Evolutionary conservation across 192 early-diverging fungal genomes (phyloP).

Genomic region (Paraglomus brasilianum): DNA sequence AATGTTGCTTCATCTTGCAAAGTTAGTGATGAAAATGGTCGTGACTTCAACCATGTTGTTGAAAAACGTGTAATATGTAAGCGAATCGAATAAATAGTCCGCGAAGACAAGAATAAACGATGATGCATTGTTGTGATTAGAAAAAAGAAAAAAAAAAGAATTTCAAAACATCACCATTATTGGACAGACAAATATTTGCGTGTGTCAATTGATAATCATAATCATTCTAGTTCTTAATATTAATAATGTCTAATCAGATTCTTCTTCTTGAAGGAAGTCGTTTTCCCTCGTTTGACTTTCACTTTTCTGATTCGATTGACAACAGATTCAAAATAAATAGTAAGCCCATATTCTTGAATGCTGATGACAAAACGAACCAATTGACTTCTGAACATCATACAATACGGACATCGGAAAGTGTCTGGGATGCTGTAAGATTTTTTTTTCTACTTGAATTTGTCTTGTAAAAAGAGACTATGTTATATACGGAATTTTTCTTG

Average conservation of each 20-base stretch:
- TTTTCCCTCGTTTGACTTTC: constrained; percentile 21
- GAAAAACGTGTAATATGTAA: too few relatives aligned
- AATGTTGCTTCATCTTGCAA: too few relatives aligned
- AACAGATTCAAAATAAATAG: constrained; percentile 19
- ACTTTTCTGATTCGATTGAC: background rate
- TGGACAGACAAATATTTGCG: too few relatives aligned
- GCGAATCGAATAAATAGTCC: too few relatives aligned
- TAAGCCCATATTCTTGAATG: constrained; percentile 12
- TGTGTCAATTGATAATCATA: background rate
- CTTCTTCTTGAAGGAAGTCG: constrained; percentile 23
- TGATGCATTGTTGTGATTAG: too few relatives aligned
- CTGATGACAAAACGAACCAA: background rate
- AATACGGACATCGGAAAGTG: constrained; percentile 9
- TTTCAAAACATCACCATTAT: too few relatives aligned
- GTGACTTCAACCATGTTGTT: too few relatives aligned
- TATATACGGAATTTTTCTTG: background rate
- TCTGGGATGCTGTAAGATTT: constrained; percentile 26
- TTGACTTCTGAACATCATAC: constrained; percentile 15
- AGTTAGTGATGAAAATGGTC: too few relatives aligned
- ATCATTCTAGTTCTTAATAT: background rate
- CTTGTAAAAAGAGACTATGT: background rate
- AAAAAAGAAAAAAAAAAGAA: too few relatives aligned
- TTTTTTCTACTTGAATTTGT: background rate
- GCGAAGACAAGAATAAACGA: too few relatives aligned
- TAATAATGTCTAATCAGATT: background rate